Evolutionary conservation across 148 eudicot species (phyloP).

Genomic region (Rhododendron henanense): DNA sequence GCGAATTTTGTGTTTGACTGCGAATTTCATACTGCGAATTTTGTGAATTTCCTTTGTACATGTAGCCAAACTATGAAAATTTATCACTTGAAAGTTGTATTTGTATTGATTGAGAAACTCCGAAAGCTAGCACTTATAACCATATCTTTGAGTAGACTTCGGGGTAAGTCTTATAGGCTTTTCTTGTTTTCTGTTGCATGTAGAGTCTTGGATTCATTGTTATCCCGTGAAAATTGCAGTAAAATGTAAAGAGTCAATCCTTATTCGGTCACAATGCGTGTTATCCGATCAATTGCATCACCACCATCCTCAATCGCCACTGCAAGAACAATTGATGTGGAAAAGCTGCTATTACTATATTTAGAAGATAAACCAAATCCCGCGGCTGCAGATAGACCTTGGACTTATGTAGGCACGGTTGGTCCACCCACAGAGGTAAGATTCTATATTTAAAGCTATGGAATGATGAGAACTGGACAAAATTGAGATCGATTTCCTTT

Average conservation of each 20-base stretch:
- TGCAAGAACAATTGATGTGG: conserved; percentile 46
- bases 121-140: neutral
- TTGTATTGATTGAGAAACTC: neutral
- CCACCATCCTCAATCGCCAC: conserved; percentile 41
- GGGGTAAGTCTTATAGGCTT: neutral
- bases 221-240: conserved; percentile 44
- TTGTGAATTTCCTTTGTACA: neutral
- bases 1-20: no score
- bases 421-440: conserved; percentile 54
- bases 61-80: neutral
- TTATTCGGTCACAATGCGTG: conserved; percentile 54
- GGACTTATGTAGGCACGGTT: conserved; percentile 39
- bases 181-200: neutral
- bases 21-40: no score
- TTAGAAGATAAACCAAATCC: conserved; percentile 52
- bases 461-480: neutral
- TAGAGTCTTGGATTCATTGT: neutral
- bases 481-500: neutral
- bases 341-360: conserved; percentile 59
- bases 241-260: conserved; percentile 51
- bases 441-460: conserved; percentile 1
- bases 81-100: neutral
- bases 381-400: conserved; percentile 40
- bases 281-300: conserved; percentile 52
- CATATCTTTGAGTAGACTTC: neutral